These are phyloP conservation scores for Colletotrichum cuscutae DNA, from an alignment of 2,329 filamentous ascomycete genomes.

Conservation along the genomic window DNA sequence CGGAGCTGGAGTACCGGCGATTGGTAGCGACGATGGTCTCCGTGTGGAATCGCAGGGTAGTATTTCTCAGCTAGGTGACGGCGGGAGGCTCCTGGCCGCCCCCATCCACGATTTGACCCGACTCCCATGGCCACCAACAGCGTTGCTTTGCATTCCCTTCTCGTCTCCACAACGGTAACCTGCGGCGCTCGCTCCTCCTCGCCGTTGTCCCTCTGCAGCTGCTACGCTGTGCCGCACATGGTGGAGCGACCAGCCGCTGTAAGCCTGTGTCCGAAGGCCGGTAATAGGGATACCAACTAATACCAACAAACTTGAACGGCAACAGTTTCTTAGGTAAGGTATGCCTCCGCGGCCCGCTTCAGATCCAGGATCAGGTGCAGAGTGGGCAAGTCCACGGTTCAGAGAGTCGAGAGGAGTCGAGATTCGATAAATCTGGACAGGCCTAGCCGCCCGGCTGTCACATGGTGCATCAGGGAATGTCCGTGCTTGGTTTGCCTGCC, in stretches of 20 bases:
- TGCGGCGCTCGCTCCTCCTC: constrained; percentile 4
- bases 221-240: neutral
- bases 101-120: constrained; percentile 9
- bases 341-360: constrained; percentile 14
- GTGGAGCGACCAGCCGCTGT: neutral
- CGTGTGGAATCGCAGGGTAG: constrained; percentile 15
- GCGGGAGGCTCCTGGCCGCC: constrained; percentile 32
- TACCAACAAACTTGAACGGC: neutral
- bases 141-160: constrained; percentile 24
- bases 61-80: constrained; percentile 28
- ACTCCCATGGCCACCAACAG: constrained; percentile 12
- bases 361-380: constrained; percentile 7
- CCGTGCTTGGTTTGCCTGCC: constrained; percentile 4
- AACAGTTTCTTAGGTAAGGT: neutral
- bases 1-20: neutral
- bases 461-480: constrained; percentile 26
- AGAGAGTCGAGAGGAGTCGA: neutral
- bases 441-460: constrained; percentile 20
- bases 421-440: neutral
- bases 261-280: neutral
- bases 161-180: constrained; percentile 7
- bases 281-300: neutral
- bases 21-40: constrained; percentile 22
- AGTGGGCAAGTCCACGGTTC: neutral
- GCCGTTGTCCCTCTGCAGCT: constrained; percentile 10